Percentiles rank a stretch among this genome's conserved stretches.
Evolutionary conservation across 192 early-diverging fungal genomes (phyloP).

Genomic region (Backusella luteola): DNA sequence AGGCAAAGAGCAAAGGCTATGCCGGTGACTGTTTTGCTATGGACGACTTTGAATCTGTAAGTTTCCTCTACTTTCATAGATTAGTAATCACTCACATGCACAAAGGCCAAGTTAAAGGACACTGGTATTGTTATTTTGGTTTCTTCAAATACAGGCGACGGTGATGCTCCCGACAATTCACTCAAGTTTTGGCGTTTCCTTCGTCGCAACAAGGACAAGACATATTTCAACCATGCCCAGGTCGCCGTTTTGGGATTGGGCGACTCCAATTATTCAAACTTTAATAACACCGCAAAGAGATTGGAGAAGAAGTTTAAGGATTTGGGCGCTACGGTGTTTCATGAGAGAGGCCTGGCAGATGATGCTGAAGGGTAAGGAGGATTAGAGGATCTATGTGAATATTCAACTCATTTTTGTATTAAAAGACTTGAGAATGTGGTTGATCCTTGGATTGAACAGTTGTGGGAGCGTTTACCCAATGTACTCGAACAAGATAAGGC

Average conservation of each 20-base stretch:
- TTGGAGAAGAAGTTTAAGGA: conserved; percentile 78
- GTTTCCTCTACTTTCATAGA: background rate
- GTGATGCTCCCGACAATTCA: conserved; percentile 94
- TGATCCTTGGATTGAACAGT: conserved; percentile 86
- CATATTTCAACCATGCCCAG: conserved; percentile 51
- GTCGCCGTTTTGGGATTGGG: conserved; percentile 70
- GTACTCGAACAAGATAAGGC: conserved; percentile 23
- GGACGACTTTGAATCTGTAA: conserved; percentile 73
- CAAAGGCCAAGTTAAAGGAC: conserved; percentile 1
- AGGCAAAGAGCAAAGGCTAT: conserved; percentile 73
- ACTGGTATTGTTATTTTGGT: conserved; percentile 72
- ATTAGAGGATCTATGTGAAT: background rate
- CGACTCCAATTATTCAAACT: conserved; percentile 94
- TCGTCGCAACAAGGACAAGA: conserved; percentile 66
- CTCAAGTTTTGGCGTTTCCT: conserved; percentile 86
- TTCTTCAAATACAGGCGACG: conserved; percentile 91
- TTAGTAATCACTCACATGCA: background rate
- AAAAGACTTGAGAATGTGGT: conserved; percentile 74
- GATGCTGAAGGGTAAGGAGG: conserved; percentile 79
- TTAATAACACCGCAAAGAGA: conserved; percentile 81
- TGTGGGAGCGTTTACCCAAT: conserved; percentile 72
- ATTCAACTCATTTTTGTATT: background rate
- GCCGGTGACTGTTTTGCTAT: conserved; percentile 58
- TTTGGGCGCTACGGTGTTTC: conserved; percentile 71
- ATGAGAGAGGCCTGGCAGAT: conserved; percentile 81